These are phyloP conservation scores for Suillus occidentalis DNA, from an alignment of 768 basidiomycete species.

Conservation along the genomic window DNA sequence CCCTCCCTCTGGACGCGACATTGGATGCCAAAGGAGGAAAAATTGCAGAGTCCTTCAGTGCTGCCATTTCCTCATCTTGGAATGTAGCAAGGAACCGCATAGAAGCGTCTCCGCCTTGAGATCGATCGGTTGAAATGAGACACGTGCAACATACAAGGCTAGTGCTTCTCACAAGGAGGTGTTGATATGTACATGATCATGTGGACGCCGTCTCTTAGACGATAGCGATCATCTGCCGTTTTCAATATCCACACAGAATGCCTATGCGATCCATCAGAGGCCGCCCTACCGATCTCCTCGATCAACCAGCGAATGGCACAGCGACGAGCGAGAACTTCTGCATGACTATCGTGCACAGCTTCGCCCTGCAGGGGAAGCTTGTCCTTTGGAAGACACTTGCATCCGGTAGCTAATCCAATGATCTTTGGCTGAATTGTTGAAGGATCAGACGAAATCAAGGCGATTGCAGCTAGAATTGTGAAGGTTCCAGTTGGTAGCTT, in stretches of 20 bases:
- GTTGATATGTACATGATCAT: conserved; percentile 79
- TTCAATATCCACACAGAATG: conserved; percentile 23
- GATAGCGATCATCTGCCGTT: conserved; percentile 40
- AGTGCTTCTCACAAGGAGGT: conserved; percentile 48
- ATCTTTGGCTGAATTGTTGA: conserved; percentile 38
- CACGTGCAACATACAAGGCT: conserved; percentile 46
- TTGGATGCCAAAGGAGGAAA: conserved; percentile 36
- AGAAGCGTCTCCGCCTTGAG: conserved; percentile 87
- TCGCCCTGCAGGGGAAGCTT: conserved; percentile 71
- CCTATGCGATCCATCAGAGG: conserved; percentile 46
- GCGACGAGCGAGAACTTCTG: conserved; percentile 87
- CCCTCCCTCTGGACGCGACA: conserved; percentile 67
- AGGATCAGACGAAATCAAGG: conserved; percentile 42
- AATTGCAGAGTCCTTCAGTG: conserved; percentile 53
- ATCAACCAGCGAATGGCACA: conserved; percentile 78
- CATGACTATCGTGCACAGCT: conserved; percentile 85
- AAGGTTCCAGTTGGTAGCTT: conserved; percentile 55
- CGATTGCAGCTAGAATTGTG: conserved; percentile 60
- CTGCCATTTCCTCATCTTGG: conserved; percentile 76
- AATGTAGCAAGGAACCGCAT: conserved; percentile 70
- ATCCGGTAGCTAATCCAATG: conserved; percentile 78
- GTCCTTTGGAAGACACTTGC: conserved; percentile 74
- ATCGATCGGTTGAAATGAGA: conserved; percentile 2
- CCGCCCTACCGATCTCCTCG: conserved; percentile 52
- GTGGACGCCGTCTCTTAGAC: conserved; percentile 45